Evolutionary conservation across 192 early-diverging fungal species (phyloP).

Genomic region (Dispira simplex): DNA sequence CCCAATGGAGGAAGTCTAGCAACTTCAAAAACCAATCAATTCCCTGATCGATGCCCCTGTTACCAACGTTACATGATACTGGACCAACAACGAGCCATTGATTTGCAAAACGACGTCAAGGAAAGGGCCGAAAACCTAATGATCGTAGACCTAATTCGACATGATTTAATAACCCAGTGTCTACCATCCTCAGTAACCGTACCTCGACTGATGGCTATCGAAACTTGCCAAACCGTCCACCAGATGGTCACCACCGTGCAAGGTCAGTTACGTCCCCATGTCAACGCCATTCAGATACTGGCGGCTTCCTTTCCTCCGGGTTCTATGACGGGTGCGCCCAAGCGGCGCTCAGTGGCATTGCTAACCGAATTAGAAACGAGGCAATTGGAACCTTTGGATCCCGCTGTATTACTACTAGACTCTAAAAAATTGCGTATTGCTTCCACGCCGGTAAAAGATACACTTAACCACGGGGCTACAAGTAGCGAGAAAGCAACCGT

Average conservation of each 20-base stretch:
- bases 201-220: slow-evolving; percentile 73
- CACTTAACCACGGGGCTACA: background rate
- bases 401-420: background rate
- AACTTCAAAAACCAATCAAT: background rate
- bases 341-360: slow-evolving; percentile 65
- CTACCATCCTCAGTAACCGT: slow-evolving; percentile 47
- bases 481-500: background rate
- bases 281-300: slow-evolving; percentile 55
- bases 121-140: slow-evolving; percentile 94
- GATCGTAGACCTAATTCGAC: slow-evolving; percentile 94
- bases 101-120: slow-evolving; percentile 56
- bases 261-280: slow-evolving; percentile 35
- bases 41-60: background rate
- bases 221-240: slow-evolving; percentile 81
- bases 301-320: slow-evolving; percentile 81
- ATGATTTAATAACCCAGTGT: slow-evolving; percentile 74
- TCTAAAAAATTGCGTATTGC: background rate
- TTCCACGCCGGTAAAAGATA: too few relatives aligned
- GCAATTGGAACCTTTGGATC: background rate
- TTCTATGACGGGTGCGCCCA: slow-evolving; percentile 97
- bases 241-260: slow-evolving; percentile 81
- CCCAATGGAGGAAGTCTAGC: background rate
- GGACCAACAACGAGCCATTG: slow-evolving; percentile 14
- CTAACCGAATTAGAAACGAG: slow-evolving; percentile 52
- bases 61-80: slow-evolving; percentile 13